A percentile compares a stretch with the other conserved stretches of the same genome.
phyloP scores from a whole-genome alignment of 768 basidiomycete genomes.

The Lepiota venenata region DNA sequence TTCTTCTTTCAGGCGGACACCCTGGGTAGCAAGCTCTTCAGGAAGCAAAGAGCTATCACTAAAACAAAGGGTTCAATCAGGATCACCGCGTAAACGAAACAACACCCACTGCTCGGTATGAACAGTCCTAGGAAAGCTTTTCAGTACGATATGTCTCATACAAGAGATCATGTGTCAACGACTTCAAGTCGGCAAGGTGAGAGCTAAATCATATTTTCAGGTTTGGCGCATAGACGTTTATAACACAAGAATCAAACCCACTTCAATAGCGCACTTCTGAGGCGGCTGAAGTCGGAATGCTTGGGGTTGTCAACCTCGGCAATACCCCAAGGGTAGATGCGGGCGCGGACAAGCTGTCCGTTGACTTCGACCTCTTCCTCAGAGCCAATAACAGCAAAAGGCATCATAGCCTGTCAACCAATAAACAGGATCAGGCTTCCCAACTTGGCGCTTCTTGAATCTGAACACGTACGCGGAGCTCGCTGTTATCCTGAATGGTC shows the following conservation, averaged over 20 bases:
- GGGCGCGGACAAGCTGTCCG: constrained; percentile 86
- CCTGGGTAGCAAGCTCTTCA: constrained; percentile 95
- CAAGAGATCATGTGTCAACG: constrained; percentile 88
- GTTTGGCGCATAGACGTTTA: not conserved
- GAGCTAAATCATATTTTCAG: constrained; percentile 49
- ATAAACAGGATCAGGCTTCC: not conserved
- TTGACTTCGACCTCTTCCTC: constrained; percentile 96
- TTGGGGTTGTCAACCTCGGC: constrained; percentile 99
- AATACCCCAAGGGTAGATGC: constrained; percentile 98
- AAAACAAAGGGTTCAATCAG: constrained; percentile 20
- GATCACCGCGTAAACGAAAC: constrained; percentile 4
- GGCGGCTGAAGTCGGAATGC: constrained; percentile 96
- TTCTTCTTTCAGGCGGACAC: constrained; percentile 97
- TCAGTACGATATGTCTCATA: constrained; percentile 98
- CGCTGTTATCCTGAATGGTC: constrained; percentile 95
- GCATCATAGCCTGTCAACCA: constrained; percentile 70
- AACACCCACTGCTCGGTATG: constrained; percentile 67
- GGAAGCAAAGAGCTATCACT: constrained; percentile 91
- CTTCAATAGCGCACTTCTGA: constrained; percentile 90
- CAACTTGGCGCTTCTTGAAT: not conserved
- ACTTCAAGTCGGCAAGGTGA: constrained; percentile 93
- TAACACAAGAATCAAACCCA: constrained; percentile 31
- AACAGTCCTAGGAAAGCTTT: constrained; percentile 90
- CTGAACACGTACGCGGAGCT: constrained; percentile 68
- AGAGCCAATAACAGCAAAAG: constrained; percentile 96